A percentile compares a stretch with the other conserved stretches of the same genome.
Conservation (phyloP, 306 rosid species). For the Vachellia pachyceras region DNA sequence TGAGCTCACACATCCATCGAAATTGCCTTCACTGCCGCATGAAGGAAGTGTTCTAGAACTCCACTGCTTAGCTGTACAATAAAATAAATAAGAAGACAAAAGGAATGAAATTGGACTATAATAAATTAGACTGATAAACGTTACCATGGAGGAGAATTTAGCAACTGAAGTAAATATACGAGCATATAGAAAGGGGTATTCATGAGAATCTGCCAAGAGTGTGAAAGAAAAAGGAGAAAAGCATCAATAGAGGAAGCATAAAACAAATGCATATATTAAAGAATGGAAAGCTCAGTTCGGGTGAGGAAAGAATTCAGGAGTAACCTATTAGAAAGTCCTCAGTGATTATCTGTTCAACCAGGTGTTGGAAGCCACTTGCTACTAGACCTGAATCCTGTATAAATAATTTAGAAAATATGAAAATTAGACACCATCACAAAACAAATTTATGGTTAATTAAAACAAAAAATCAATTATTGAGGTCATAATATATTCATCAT, state of each 20-base stretch:
- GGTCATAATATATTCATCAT: constrained; percentile 21
- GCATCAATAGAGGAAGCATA: not conserved
- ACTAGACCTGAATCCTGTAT: constrained; percentile 61
- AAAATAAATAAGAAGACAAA: constrained; percentile 31
- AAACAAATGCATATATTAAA: constrained; percentile 28
- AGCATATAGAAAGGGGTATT: constrained; percentile 84
- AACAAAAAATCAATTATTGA: constrained; percentile 33
- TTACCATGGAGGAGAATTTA: constrained; percentile 90
- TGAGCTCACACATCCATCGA: constrained; percentile 76
- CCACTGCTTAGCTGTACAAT: constrained; percentile 64
- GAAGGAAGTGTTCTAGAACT: constrained; percentile 68
- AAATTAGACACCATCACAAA: constrained; percentile 15
- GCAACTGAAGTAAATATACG: constrained; percentile 81
- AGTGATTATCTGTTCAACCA: constrained; percentile 67
- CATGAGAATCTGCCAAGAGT: constrained; percentile 68
- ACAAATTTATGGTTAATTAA: constrained; percentile 3
- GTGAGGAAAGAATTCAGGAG: constrained; percentile 22
- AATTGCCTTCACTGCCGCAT: constrained; percentile 77
- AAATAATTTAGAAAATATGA: constrained; percentile 21
- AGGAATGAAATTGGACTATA: constrained; percentile 6
- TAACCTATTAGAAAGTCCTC: constrained; percentile 75
- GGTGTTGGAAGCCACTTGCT: constrained; percentile 50
- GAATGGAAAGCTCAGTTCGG: constrained; percentile 27
- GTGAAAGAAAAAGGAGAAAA: not conserved
- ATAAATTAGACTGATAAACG: constrained; percentile 22